Conservation (phyloP, 1,284 basidiomycete genomes). For the Heterobasidion parviporum region DNA sequence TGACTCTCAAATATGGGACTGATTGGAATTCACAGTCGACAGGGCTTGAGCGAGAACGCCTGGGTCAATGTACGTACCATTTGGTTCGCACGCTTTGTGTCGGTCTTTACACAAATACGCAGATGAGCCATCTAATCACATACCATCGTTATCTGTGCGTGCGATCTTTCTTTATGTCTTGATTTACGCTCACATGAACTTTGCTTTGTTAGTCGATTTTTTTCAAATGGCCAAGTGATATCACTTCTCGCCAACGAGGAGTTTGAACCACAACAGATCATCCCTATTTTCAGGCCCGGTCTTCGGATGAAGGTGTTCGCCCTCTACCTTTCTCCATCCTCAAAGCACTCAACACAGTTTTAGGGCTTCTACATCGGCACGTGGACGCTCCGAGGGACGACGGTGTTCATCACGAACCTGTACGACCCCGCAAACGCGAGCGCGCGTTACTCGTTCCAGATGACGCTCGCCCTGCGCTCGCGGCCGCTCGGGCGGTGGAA, state of each 20-base stretch:
- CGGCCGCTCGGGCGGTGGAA: constrained; percentile 85
- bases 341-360: constrained; percentile 2
- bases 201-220: constrained; percentile 63
- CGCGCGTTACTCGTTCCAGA: constrained; percentile 72
- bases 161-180: constrained; percentile 4
- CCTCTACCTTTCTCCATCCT: not conserved
- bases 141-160: constrained; percentile 79
- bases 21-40: constrained; percentile 40
- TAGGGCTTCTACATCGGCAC: constrained; percentile 65
- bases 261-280: constrained; percentile 62
- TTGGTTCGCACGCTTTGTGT: constrained; percentile 1
- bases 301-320: constrained; percentile 68
- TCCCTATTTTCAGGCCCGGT: constrained; percentile 69
- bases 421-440: constrained; percentile 29
- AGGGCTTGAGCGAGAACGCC: constrained; percentile 69
- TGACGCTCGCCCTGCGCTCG: constrained; percentile 75
- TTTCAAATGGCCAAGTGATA: constrained; percentile 79
- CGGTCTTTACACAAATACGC: not conserved
- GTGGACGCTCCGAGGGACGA: constrained; percentile 56
- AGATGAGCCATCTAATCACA: constrained; percentile 69
- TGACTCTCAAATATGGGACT: not conserved
- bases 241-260: constrained; percentile 85
- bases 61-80: constrained; percentile 67
- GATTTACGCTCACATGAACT: not conserved
- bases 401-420: constrained; percentile 55